Evolutionary conservation across 2,329 filamentous ascomycete species (phyloP).

Genomic region (Cercospora citrullina): DNA sequence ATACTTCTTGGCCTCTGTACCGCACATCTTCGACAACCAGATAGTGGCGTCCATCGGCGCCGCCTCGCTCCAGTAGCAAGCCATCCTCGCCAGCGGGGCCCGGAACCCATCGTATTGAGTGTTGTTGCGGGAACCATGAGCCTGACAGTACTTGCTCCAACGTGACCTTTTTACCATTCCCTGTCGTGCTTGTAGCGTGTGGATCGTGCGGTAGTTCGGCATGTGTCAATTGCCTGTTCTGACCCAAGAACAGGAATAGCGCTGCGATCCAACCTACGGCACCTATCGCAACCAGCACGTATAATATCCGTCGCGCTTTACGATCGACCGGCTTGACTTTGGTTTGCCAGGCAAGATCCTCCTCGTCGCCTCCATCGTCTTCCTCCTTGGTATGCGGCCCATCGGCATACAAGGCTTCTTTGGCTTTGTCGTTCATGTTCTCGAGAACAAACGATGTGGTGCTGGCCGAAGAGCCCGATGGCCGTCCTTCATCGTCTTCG

Average conservation of each 20-base stretch:
- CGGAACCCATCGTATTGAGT: slow-evolving; percentile 74
- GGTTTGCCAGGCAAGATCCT: slow-evolving; percentile 47
- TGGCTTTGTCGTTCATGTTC: slow-evolving; percentile 63
- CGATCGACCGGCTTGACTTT: slow-evolving; percentile 60
- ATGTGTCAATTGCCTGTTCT: slow-evolving; percentile 65
- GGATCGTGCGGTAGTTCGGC: slow-evolving; percentile 68
- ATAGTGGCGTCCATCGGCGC: slow-evolving; percentile 64
- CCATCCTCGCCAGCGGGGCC: slow-evolving; percentile 79
- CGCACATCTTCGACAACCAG: slow-evolving; percentile 85
- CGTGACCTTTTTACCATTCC: slow-evolving; percentile 70
- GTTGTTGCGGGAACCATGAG: slow-evolving; percentile 62
- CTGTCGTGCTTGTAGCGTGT: slow-evolving; percentile 60
- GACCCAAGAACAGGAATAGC: slow-evolving; percentile 64
- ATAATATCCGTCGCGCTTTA: slow-evolving; percentile 62
- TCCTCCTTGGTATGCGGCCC: slow-evolving; percentile 46
- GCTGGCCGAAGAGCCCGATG: slow-evolving; percentile 72
- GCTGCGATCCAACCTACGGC: slow-evolving; percentile 68
- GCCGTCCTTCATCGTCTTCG: slow-evolving; percentile 38
- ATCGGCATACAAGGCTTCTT: slow-evolving; percentile 45
- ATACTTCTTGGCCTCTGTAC: slow-evolving; percentile 49
- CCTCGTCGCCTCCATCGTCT: slow-evolving; percentile 47
- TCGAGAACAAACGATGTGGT: slow-evolving; percentile 83
- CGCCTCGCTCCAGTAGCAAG: slow-evolving; percentile 72
- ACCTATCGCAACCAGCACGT: slow-evolving; percentile 62
- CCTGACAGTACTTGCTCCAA: slow-evolving; percentile 69